These are phyloP conservation scores for Umbelopsis isabellina DNA, from an alignment of 192 early-diverging fungal genomes.

Conservation along the genomic window DNA sequence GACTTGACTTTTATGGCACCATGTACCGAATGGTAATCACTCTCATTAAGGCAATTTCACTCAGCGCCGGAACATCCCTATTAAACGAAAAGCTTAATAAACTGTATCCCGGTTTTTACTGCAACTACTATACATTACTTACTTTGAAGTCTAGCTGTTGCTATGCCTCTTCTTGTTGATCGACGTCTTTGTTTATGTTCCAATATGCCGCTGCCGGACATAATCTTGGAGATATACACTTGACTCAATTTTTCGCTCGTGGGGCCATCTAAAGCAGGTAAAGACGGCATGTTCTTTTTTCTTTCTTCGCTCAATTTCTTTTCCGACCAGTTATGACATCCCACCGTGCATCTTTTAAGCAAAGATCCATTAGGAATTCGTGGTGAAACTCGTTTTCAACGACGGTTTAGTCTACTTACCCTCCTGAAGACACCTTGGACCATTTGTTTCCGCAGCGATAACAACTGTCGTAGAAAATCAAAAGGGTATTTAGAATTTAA, in stretches of 20 bases:
- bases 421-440: neutral
- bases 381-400: too few species aligned
- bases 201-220: too few species aligned
- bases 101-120: too few species aligned
- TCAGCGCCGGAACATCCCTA: slow-evolving; percentile 4
- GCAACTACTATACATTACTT: too few species aligned
- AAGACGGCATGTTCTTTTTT: neutral
- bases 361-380: neutral
- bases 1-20: neutral
- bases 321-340: neutral
- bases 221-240: too few species aligned
- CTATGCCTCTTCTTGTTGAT: too few species aligned
- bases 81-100: too few species aligned
- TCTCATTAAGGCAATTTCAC: slow-evolving; percentile 8
- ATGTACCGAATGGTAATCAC: neutral
- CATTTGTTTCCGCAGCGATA: slow-evolving; percentile 8
- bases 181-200: too few species aligned
- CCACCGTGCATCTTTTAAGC: neutral
- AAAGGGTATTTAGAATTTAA: neutral
- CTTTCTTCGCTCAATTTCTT: neutral
- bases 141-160: too few species aligned
- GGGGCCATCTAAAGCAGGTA: neutral
- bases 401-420: neutral
- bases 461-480: neutral
- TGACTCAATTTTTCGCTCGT: too few species aligned